phyloP scores from a whole-genome alignment of 257 asterid species.

The Ehretia macrophylla region DNA sequence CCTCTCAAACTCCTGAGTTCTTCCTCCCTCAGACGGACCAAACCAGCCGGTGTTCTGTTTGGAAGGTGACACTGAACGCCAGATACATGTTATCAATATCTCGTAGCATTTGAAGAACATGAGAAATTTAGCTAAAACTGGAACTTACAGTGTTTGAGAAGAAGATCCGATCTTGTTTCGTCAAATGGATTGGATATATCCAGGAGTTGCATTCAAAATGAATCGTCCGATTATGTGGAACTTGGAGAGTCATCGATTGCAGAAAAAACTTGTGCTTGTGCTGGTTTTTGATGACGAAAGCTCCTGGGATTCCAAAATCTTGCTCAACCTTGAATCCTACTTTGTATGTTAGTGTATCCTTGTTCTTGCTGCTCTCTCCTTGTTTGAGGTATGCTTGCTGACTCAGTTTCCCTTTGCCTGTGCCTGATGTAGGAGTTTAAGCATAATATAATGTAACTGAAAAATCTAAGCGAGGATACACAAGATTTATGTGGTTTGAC shows the following conservation, averaged over 20 bases:
- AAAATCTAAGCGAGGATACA: neutral
- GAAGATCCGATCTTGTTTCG: conserved; percentile 32
- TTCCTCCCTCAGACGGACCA: conserved; percentile 34
- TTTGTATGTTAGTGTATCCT: conserved; percentile 17
- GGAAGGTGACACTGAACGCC: conserved; percentile 42
- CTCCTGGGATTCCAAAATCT: conserved; percentile 35
- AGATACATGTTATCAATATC: neutral
- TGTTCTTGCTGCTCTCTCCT: conserved; percentile 20
- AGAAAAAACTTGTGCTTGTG: conserved; percentile 31
- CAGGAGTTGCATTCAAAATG: conserved; percentile 47
- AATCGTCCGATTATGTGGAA: conserved; percentile 13
- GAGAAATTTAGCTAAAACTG: neutral
- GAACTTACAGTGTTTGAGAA: conserved; percentile 43
- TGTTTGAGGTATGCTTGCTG: conserved; percentile 20
- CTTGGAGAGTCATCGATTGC: conserved; percentile 26
- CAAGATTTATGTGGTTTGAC: neutral
- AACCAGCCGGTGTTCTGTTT: conserved; percentile 34
- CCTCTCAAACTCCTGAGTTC: conserved; percentile 40
- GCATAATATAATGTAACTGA: neutral
- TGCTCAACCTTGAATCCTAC: conserved; percentile 19
- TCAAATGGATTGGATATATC: conserved; percentile 35
- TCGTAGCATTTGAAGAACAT: neutral
- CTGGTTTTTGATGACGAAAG: conserved; percentile 32
- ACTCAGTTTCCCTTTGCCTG: conserved; percentile 26
- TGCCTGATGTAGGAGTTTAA: conserved; percentile 7